Base-by-base conservation (phyloP, 371 early-diverging fungal species). In the Apophysomyces sp. region DNA sequence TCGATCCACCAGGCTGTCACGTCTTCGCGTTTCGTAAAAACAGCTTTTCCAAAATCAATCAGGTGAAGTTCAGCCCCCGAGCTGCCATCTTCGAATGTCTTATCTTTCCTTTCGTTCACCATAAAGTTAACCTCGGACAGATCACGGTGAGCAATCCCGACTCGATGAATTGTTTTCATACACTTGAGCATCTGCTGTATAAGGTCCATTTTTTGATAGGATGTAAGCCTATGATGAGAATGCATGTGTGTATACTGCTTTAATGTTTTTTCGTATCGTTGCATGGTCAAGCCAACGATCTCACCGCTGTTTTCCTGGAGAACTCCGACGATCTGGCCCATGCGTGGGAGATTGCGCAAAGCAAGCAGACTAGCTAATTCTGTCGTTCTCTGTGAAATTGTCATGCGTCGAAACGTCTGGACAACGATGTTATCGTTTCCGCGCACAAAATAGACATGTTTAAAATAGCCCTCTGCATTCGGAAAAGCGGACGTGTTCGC, bases 41-140 rank as follows among this genome's bases (percentile, higher is more conserved):
- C 68, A 0, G 87, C 83, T 56, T 85, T 88, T 3, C 86, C 85
- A 67, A 86, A 86, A 60, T 88, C 86, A 58, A 86, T 88, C 31
- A 88, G 63, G 44, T 74, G 80, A 11, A 88, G 57, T 26, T 77
- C 60, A 0, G 86, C 85, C 26, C 67, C 63, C 1, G 58, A 52
- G 24, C 77, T 79, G 5, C 81, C 82, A 61, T 88, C 88, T 1
- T 44, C 49, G 11, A n/a, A 44, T 9, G 21, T n/a, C 11, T 9
- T 7, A 21, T 44, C 49, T 44, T 62, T 26, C 8, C 57, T 67
- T 54, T 81, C 81, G 55, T 81, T 77, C 21, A 88, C 86, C 88
- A 88, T 88, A 61, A 86, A 84, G 53, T 86, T 88, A 18, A 85
- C 85, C 57, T 86, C 85, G 12, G 85, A 83, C 9, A 88, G 55